Percentiles rank a stretch among this genome's conserved stretches.
Evolutionary conservation across 371 early-diverging fungal species (phyloP).

Genomic region (Batrachochytrium dendrobatidis): DNA sequence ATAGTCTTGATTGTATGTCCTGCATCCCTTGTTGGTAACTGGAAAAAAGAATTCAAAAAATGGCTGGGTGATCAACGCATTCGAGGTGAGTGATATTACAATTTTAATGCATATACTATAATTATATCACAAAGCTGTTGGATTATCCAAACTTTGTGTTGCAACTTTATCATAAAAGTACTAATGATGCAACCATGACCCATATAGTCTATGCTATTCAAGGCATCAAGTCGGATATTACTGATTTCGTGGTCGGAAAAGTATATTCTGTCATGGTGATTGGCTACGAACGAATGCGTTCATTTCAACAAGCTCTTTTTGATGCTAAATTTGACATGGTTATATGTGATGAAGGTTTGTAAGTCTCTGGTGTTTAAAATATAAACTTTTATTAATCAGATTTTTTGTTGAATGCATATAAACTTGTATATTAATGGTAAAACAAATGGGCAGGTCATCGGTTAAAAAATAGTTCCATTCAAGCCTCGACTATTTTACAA

Average conservation of each 20-base stretch:
- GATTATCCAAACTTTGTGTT: constrained; percentile 1
- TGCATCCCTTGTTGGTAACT: constrained; percentile 51
- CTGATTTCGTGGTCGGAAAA: constrained; percentile 42
- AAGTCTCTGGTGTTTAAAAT: not conserved
- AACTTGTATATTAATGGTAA: too few species aligned
- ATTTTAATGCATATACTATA: too few species aligned
- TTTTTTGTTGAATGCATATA: constrained; percentile 1
- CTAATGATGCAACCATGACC: too few species aligned
- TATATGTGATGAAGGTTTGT: constrained; percentile 36
- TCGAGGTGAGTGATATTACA: constrained; percentile 10
- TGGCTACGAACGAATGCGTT: constrained; percentile 43
- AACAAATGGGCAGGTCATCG: constrained; percentile 44
- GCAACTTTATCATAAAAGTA: not conserved
- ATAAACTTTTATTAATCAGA: not conserved
- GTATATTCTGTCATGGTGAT: constrained; percentile 46
- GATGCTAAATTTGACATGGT: constrained; percentile 41
- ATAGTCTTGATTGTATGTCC: constrained; percentile 55
- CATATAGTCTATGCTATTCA: constrained; percentile 38
- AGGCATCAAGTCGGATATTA: constrained; percentile 25
- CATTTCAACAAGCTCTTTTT: constrained; percentile 25
- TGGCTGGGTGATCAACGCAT: constrained; percentile 53
- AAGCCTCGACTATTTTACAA: constrained; percentile 41
- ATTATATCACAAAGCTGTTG: too few species aligned
- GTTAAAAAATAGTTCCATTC: constrained; percentile 52
- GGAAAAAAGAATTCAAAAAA: constrained; percentile 57